Evolutionary conservation across 169 alveolate species (phyloP).

Genomic region (Theileria annulata): DNA sequence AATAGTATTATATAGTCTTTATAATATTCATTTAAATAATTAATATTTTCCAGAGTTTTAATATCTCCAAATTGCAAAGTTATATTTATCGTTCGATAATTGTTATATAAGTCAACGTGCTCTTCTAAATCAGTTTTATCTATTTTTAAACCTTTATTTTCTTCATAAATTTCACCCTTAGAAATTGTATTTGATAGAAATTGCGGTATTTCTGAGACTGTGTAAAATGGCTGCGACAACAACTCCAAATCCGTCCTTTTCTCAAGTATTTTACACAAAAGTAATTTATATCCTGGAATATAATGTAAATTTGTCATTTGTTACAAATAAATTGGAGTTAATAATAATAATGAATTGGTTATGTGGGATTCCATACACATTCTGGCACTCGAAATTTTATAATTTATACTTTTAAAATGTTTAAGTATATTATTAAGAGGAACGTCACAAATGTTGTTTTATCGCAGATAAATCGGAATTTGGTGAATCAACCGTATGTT

Average conservation of each 20-base stretch:
- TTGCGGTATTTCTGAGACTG: slow-evolving; percentile 53
- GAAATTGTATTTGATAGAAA: neutral
- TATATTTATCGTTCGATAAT: slow-evolving; percentile 2
- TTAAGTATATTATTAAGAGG: neutral
- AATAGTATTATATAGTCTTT: slow-evolving; percentile 7
- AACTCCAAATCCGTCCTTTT: neutral
- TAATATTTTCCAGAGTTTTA: neutral
- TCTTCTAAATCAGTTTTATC: neutral
- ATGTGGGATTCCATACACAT: neutral
- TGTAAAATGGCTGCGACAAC: slow-evolving; percentile 26
- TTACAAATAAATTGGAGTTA: neutral
- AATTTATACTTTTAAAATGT: neutral
- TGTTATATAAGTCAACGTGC: no score
- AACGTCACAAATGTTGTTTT: neutral
- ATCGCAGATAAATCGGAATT: neutral
- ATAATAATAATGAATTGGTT: neutral
- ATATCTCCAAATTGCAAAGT: slow-evolving; percentile 25
- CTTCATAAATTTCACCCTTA: neutral
- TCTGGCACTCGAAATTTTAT: neutral
- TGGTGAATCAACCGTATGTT: neutral
- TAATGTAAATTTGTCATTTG: neutral
- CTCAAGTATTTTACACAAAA: neutral
- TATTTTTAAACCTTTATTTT: neutral
- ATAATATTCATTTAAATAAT: neutral
- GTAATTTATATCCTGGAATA: slow-evolving; percentile 7